Evolutionary conservation across 164 flowering plant genomes (phyloP), one percentile per base, ranked within the genome.

Genomic region (Echeveria elegans): DNA sequence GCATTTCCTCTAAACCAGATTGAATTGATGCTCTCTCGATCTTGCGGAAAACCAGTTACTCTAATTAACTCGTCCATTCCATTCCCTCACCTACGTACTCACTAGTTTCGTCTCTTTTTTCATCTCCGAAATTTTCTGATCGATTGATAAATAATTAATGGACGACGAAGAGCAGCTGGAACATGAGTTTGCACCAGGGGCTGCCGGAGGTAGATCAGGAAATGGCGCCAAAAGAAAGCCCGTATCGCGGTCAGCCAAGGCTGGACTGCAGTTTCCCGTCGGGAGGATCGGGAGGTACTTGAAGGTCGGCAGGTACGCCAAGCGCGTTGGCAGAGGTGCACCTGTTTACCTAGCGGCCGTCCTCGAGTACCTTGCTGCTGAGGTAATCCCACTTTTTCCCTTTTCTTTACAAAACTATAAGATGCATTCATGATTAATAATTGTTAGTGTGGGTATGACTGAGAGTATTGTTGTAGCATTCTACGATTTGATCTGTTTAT

Each of bases 321-420:
- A 80, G 73, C 83, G 93, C 2, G 83, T 87, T n/a, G 90, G 93
- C 1, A 76, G 80, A 30, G 93, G 93, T 6, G 90, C 92, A 24
- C 86, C 89, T 14, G 89, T 85, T 24, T 87, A 85, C 65, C 73
- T 83, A 19, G 87, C 87, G 14, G 87, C 87, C 5, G 88, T 84
- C 1, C 87, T 86, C 2, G 87, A 83, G 75, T 84, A 84, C 52
- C 82, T 85, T 12, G 89, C 89, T 0, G 89, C 87, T 67, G 92
- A 87, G 85, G 87, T 85, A 41, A 9, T 21, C n/a, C n/a, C n/a
- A n/a, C n/a, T n/a, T n/a, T n/a, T n/a, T n/a, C n/a, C n/a, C n/a
- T n/a, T n/a, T n/a, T n/a, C n/a, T n/a, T n/a, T n/a, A n/a, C n/a
- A n/a, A n/a, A n/a, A n/a, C n/a, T n/a, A n/a, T n/a, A n/a, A n/a